A percentile compares a stretch with the other conserved stretches of the same genome.
Conservation (phyloP, 2,329 filamentous ascomycete genomes). For the Herpotrichia juniperi region DNA sequence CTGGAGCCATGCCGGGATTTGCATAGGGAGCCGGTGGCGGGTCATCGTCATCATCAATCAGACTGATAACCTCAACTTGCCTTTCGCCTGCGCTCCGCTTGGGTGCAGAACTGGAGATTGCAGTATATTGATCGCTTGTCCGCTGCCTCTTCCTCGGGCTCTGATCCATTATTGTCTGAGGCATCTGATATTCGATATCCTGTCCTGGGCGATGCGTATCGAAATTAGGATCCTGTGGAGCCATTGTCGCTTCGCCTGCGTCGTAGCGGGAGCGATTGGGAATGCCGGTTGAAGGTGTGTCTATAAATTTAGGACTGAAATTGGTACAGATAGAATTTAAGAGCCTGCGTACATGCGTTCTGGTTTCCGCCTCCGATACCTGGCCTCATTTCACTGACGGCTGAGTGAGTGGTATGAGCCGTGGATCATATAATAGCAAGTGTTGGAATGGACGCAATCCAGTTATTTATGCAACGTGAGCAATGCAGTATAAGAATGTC, state of each 20-base stretch:
- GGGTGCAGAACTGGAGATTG: not conserved
- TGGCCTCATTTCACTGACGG: no score
- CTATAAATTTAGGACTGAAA: no score
- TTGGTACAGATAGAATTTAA: no score
- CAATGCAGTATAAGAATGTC: not conserved
- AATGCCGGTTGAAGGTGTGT: not conserved
- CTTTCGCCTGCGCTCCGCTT: not conserved
- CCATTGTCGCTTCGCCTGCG: not conserved
- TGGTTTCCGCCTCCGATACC: not conserved
- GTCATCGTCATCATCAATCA: slow-evolving; percentile 2
- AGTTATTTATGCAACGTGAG: no score
- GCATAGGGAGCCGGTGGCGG: not conserved
- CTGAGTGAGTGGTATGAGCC: not conserved
- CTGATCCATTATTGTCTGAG: not conserved
- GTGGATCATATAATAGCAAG: no score
- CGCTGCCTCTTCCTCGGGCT: not conserved
- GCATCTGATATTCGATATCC: not conserved
- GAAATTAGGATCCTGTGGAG: not conserved
- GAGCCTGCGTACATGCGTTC: not conserved
- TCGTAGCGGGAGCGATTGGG: not conserved
- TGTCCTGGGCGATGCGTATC: not conserved
- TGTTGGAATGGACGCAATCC: no score
- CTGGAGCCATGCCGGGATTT: not conserved
- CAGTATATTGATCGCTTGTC: not conserved
- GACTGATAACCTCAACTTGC: slow-evolving; percentile 3